Evolutionary conservation across 2,329 filamentous ascomycete species (phyloP).

Genomic region (Penicillium sp.): DNA sequence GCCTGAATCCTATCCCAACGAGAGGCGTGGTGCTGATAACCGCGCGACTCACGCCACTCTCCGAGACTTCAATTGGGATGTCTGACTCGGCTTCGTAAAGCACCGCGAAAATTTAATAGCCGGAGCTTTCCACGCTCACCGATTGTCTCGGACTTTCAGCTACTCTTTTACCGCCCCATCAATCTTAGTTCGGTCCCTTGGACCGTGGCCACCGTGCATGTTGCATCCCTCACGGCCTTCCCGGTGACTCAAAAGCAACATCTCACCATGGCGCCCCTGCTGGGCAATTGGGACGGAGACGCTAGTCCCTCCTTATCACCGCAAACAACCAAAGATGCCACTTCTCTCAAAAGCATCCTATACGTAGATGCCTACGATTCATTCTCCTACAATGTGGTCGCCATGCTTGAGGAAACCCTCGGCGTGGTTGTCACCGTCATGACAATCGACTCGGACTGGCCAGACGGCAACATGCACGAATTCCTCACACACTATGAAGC

Average conservation of each 20-base stretch:
- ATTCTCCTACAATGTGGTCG: conserved; percentile 92
- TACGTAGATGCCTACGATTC: conserved; percentile 97
- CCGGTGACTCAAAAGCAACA: not conserved
- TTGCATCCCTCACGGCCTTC: not conserved
- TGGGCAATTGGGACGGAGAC: conserved; percentile 28
- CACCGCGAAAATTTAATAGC: not conserved
- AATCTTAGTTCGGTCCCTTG: not conserved
- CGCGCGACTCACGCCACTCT: conserved; percentile 9
- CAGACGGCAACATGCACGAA: conserved; percentile 48
- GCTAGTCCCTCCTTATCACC: conserved; percentile 1
- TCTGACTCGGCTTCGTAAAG: conserved; percentile 6
- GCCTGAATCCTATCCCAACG: not conserved
- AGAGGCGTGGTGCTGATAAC: not conserved
- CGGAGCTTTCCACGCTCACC: not conserved
- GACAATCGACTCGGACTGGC: conserved; percentile 63
- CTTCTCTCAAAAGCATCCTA: conserved; percentile 58
- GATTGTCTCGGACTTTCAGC: not conserved
- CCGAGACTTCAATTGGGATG: conserved; percentile 10
- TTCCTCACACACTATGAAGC: conserved; percentile 70
- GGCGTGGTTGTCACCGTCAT: conserved; percentile 69
- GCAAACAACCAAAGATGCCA: not conserved
- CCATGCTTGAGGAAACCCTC: conserved; percentile 72
- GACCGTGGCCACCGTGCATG: not conserved
- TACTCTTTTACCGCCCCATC: not conserved
- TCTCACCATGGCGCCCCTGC: conserved; percentile 33